These are phyloP conservation scores for Ganoderma sinense DNA, from an alignment of 1,284 basidiomycete species.

Conservation along the genomic window DNA sequence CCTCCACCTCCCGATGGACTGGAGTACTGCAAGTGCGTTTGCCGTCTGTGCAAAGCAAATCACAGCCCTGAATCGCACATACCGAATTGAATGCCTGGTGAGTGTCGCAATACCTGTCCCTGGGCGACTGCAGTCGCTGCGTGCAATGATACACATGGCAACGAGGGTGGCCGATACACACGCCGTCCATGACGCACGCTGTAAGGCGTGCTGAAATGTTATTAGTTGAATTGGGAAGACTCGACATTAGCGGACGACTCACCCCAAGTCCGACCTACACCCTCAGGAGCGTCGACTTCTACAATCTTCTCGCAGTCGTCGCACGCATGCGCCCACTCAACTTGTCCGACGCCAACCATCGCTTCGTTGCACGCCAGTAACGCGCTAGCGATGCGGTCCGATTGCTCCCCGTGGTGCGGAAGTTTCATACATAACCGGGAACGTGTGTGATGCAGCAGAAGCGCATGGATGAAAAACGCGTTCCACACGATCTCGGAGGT, in stretches of 20 bases:
- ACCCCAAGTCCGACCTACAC: neutral
- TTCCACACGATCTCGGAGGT: slow-evolving; percentile 1
- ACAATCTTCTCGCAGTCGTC: slow-evolving; percentile 21
- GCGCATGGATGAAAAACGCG: slow-evolving; percentile 2
- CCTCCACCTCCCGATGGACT: neutral
- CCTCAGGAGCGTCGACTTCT: neutral
- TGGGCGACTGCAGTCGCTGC: slow-evolving; percentile 23
- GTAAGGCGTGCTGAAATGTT: slow-evolving; percentile 11
- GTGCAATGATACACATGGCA: slow-evolving; percentile 38
- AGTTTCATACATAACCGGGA: neutral
- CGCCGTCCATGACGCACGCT: slow-evolving; percentile 40
- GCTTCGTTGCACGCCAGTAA: neutral
- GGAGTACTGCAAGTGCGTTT: neutral
- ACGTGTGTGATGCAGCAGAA: neutral
- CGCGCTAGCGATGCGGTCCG: neutral
- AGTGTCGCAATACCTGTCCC: slow-evolving; percentile 22
- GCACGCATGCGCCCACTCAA: slow-evolving; percentile 32
- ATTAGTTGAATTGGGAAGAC: no score
- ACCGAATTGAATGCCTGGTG: neutral
- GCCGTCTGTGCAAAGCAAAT: neutral
- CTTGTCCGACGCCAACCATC: slow-evolving; percentile 7
- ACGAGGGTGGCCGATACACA: slow-evolving; percentile 42
- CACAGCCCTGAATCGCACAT: neutral
- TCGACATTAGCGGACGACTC: neutral
- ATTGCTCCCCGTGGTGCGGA: neutral